Evolutionary conservation across 176 grass and related monocot species (phyloP), one percentile per base, ranked within the genome.

Genomic region (Oropetium thomaeum): DNA sequence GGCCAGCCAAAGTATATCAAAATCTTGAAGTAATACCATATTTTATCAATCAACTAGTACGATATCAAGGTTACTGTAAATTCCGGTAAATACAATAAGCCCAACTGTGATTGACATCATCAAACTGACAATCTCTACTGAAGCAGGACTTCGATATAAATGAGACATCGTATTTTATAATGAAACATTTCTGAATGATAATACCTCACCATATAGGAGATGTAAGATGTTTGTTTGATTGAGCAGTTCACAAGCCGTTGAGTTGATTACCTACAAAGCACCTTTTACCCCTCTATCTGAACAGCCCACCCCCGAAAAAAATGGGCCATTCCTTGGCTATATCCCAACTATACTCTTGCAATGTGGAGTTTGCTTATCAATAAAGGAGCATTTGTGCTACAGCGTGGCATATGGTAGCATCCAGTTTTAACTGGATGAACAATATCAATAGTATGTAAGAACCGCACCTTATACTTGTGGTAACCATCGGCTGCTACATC

Each of bases 381-480:
- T 2, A 19, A 37, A 48, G 43, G 43, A 45, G 43, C 43, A 45
- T 45, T 45, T 48, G 45, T 48, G 19, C 47, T n/a, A n/a, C 47
- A 51, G 19, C 16, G 32, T 44, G 41, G 9, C 25, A 32, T 4
- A n/a, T 17, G 11, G 60, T 31, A 73, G 34, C 19, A 41, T 0
- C 2, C 33, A 81, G 17, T 16, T 65, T 25, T 63, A 48, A 25
- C 12, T 22, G 58, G 26, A 8, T 31, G 11, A 26, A 52, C 1
- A 4, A 72, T 37, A 26, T 31, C 7, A 26, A 52, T 0, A 4
- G 63, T 37, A 26, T 16, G 38, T 17, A 28, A 20, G 7, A 16
- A 40, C 33, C 22, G 20, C 32, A 84, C 86, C 86, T 84, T 84
- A 29, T 89, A 89, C 43, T 84, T 84, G 37, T 89, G 86, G 77